Evolutionary conservation across 768 basidiomycete species (phyloP).

Genomic region (Leucosporidium creatinivorum): DNA sequence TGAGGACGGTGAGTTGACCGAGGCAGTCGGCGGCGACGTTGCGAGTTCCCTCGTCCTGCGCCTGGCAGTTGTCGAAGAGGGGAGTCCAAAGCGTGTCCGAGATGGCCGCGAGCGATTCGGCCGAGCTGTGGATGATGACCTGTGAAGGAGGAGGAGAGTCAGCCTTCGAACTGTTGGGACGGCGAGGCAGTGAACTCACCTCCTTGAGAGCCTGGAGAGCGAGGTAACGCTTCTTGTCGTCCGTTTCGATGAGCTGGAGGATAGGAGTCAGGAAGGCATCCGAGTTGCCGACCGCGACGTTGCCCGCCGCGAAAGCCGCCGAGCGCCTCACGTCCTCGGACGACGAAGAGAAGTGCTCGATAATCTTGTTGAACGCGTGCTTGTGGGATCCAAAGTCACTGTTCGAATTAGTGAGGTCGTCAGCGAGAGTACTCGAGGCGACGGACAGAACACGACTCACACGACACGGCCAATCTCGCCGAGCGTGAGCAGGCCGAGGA

Average conservation of each 20-base stretch:
- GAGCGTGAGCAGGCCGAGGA: conserved; percentile 76
- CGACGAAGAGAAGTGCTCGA: conserved; percentile 66
- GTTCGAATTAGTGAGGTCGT: not conserved
- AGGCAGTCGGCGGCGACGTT: conserved; percentile 95
- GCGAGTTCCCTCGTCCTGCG: conserved; percentile 72
- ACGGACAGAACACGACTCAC: conserved; percentile 47
- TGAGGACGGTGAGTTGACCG: conserved; percentile 86
- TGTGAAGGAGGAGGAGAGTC: conserved; percentile 37
- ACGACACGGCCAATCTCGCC: conserved; percentile 89
- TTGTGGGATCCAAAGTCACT: conserved; percentile 81
- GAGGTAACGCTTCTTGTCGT: conserved; percentile 70
- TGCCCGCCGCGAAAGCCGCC: conserved; percentile 87
- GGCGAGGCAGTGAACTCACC: conserved; percentile 45
- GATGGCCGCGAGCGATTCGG: conserved; percentile 72
- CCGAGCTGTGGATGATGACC: conserved; percentile 87
- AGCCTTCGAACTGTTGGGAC: not conserved
- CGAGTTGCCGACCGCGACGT: conserved; percentile 89
- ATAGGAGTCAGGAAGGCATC: conserved; percentile 78
- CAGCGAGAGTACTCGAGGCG: conserved; percentile 1
- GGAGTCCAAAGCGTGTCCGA: conserved; percentile 88
- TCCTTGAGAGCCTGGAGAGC: conserved; percentile 91
- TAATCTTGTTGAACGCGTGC: conserved; percentile 66
- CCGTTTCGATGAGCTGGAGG: conserved; percentile 52
- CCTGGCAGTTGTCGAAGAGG: conserved; percentile 78
- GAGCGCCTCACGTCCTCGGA: conserved; percentile 82